phyloP scores from a whole-genome alignment of 1,139 yeast genomes.

The Kurtzmaniella natalensis region DNA sequence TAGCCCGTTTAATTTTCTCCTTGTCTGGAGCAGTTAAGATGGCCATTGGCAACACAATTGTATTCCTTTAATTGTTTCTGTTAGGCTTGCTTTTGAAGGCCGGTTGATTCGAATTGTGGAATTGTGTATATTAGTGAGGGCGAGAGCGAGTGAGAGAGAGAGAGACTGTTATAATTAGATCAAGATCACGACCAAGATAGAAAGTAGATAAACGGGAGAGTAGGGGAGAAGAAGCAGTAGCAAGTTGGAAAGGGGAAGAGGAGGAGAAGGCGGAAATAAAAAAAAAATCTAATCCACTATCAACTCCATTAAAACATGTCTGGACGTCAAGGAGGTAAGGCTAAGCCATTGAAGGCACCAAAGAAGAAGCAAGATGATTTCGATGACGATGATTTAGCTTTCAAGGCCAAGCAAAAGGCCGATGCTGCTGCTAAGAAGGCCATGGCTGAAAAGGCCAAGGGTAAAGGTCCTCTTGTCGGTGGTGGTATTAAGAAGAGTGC shows the following conservation, averaged over 20 bases:
- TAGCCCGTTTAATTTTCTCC: constrained; percentile 79
- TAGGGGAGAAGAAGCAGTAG: no score
- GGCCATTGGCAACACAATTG: constrained; percentile 43
- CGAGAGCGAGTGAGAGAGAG: no score
- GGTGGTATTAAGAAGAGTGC: constrained; percentile 94
- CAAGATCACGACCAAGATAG: no score
- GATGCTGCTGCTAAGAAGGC: constrained; percentile 92
- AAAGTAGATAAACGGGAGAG: no score
- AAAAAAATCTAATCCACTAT: no score
- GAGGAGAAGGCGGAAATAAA: no score
- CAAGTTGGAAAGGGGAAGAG: no score
- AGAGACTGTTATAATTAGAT: no score
- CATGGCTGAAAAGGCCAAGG: constrained; percentile 79
- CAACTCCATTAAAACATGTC: constrained; percentile 43
- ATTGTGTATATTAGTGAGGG: no score
- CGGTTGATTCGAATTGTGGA: no score
- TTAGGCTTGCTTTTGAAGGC: no score
- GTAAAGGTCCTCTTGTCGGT: constrained; percentile 87
- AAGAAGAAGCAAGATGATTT: constrained; percentile 68
- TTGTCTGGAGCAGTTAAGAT: constrained; percentile 67
- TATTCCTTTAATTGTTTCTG: background rate
- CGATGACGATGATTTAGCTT: constrained; percentile 86
- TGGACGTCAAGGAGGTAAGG: constrained; percentile 74
- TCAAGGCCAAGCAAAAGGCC: constrained; percentile 91
- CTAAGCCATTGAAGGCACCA: constrained; percentile 64